These are phyloP conservation scores for Hyaloscypha hepaticicola DNA, from an alignment of 495 filamentous ascomycete species.

Conservation along the genomic window DNA sequence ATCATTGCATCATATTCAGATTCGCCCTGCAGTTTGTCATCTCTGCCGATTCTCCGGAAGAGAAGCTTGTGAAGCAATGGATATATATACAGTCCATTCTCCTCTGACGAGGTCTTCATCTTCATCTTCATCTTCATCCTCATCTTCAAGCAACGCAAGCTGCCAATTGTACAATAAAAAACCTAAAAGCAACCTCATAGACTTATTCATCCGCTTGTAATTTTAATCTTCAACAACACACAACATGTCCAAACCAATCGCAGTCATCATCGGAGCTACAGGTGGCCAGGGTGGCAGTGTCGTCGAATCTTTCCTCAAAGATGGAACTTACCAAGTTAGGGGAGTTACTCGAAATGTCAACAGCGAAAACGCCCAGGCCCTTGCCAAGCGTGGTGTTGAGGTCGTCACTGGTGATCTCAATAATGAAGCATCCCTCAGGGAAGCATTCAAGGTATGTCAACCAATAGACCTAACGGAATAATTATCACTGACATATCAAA, in stretches of 20 bases:
- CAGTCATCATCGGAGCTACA: slow-evolving; percentile 48
- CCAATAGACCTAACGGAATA: too few relatives aligned
- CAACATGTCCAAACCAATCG: slow-evolving; percentile 21
- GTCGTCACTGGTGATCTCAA: slow-evolving; percentile 31
- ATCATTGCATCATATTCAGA: too few relatives aligned
- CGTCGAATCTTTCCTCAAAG: slow-evolving; percentile 35
- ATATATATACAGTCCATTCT: too few relatives aligned
- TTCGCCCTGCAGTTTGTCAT: too few relatives aligned
- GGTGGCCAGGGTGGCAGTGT: slow-evolving; percentile 48
- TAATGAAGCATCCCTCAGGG: slow-evolving; percentile 23
- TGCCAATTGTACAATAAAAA: background rate
- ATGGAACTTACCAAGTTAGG: slow-evolving; percentile 39
- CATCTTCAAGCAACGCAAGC: background rate
- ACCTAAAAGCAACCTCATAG: background rate
- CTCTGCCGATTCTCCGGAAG: too few relatives aligned
- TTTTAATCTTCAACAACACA: background rate
- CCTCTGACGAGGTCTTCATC: too few relatives aligned
- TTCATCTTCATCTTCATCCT: background rate
- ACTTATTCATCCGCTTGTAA: background rate
- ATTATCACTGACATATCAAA: background rate
- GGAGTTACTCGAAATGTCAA: slow-evolving; percentile 44
- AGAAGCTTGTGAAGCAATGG: too few relatives aligned
- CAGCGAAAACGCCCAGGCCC: slow-evolving; percentile 38
- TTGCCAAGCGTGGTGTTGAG: slow-evolving; percentile 40
- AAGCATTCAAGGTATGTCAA: slow-evolving; percentile 21